Base-by-base conservation (phyloP, 345 rosid genomes). In the Psidium friedrichsthalianum region DNA sequence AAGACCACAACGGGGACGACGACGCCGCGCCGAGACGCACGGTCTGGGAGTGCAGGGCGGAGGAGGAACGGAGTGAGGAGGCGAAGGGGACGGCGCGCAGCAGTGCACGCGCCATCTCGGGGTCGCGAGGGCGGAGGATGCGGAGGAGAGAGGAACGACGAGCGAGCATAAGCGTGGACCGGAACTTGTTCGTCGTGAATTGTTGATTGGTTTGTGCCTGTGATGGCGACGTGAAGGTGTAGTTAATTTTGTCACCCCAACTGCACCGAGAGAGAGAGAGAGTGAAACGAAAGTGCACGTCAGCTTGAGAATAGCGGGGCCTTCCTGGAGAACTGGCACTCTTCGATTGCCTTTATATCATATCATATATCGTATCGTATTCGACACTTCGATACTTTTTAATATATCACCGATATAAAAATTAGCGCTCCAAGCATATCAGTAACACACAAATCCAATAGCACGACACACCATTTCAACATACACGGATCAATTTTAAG, bases 21-120 rank as follows among this genome's bases (percentile, higher is more conserved):
- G 44, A 25, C 52, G 78, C 82, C n/a, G 57, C 87, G 69, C 29
- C 47, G 64, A 88, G 88, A 64, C 82, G 86, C 49, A 78, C 15
- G 16, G 82, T 85, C 86, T 88, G 6, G 42, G 69, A 40, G 88
- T 7, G 87, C 86, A 22, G 85, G 53, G 86, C 85, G 74, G n/a
- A 25, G 83, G 52, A 51, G 52, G 74, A 69, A 74, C 56, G 56
- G 56, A 53, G 36, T 86, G 82, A 86, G 83, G 87, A 85, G 84
- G 74, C 29, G 84, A 51, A 74, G 87, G 82, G 87, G 87, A 80
- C 57, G 85, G 91, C 93, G 91, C 93, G 94, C 84, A 94, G 9
- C 51, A 94, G 51, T n/a, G 85, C 82, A 85, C 92, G 93, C 90
- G 95, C 93, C 95, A 90, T 92, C 8, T 69, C 44, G 82, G 86